phyloP scores from a whole-genome alignment of 495 filamentous ascomycete genomes.

The Amniculicola lignicola region DNA sequence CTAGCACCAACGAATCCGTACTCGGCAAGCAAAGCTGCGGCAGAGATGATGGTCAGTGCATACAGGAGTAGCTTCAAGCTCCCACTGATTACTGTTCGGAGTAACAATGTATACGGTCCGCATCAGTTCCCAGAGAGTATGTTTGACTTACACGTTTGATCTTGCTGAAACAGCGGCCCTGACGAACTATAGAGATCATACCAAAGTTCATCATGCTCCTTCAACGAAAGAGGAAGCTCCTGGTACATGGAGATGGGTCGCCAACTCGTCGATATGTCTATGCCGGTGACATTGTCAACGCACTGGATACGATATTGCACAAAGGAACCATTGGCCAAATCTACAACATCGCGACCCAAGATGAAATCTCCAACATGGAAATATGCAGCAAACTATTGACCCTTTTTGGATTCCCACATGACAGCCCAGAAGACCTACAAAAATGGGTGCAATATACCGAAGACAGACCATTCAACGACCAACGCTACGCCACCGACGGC shows the following conservation, averaged over 20 bases:
- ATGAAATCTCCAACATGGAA: conserved; percentile 59
- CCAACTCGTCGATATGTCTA: conserved; percentile 67
- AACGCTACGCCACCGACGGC: conserved; percentile 64
- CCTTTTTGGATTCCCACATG: conserved; percentile 28
- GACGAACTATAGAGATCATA: conserved; percentile 60
- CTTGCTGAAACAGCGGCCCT: conserved; percentile 20
- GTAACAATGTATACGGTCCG: conserved; percentile 78
- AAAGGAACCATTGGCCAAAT: conserved; percentile 61
- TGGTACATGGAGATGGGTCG: conserved; percentile 67
- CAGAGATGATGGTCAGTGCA: conserved; percentile 75
- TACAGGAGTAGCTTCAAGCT: conserved; percentile 71
- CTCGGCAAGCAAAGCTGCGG: conserved; percentile 71
- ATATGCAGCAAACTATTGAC: conserved; percentile 58
- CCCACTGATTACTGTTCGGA: conserved; percentile 66
- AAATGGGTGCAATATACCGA: conserved; percentile 60
- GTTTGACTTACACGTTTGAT: conserved; percentile 27
- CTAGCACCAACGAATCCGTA: conserved; percentile 75
- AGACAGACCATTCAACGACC: conserved; percentile 73
- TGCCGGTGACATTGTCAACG: conserved; percentile 70
- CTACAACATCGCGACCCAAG: conserved; percentile 69
- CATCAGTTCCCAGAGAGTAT: conserved; percentile 77
- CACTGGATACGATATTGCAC: conserved; percentile 74
- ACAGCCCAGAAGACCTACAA: conserved; percentile 43
- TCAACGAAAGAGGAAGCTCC: conserved; percentile 54
- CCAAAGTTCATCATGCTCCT: conserved; percentile 69